phyloP scores from a whole-genome alignment of 192 early-diverging fungal genomes.

The Backusella morwellensis region DNA sequence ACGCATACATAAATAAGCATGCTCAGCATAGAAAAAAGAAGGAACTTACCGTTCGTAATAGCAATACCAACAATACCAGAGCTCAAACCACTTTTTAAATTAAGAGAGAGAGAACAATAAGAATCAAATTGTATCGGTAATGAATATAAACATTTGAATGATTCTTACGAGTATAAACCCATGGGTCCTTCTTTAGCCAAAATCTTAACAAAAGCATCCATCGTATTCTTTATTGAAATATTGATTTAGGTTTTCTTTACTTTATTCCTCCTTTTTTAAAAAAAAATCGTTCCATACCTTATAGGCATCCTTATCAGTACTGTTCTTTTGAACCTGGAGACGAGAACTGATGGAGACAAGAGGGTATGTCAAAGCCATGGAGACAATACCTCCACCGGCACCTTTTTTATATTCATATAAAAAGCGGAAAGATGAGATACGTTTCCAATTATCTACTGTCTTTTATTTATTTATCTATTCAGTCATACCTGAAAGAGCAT shows the following conservation, averaged over 20 bases:
- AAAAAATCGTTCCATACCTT: constrained; percentile 35
- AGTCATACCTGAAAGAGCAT: constrained; percentile 67
- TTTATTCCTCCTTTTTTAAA: background rate
- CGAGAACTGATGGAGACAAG: constrained; percentile 77
- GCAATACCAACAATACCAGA: constrained; percentile 97
- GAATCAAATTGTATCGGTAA: background rate
- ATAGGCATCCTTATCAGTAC: constrained; percentile 56
- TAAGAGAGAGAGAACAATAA: background rate
- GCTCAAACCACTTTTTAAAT: constrained; percentile 75
- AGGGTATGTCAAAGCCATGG: constrained; percentile 95
- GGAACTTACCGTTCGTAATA: constrained; percentile 88
- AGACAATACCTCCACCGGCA: constrained; percentile 85
- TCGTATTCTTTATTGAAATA: constrained; percentile 40
- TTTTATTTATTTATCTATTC: background rate
- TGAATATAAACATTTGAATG: background rate
- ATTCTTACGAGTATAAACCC: constrained; percentile 85
- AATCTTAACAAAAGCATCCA: constrained; percentile 86
- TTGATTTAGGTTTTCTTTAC: background rate
- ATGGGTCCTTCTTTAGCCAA: constrained; percentile 81
- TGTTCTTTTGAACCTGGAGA: constrained; percentile 75
- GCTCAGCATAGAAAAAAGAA: background rate
- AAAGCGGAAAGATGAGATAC: background rate
- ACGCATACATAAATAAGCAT: background rate
- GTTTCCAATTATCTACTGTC: background rate
- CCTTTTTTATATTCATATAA: constrained; percentile 37